A percentile compares a stretch with the other conserved stretches of the same genome.
Conservation (phyloP, 2,329 filamentous ascomycete genomes). For the Aspergillus terreus region DNA sequence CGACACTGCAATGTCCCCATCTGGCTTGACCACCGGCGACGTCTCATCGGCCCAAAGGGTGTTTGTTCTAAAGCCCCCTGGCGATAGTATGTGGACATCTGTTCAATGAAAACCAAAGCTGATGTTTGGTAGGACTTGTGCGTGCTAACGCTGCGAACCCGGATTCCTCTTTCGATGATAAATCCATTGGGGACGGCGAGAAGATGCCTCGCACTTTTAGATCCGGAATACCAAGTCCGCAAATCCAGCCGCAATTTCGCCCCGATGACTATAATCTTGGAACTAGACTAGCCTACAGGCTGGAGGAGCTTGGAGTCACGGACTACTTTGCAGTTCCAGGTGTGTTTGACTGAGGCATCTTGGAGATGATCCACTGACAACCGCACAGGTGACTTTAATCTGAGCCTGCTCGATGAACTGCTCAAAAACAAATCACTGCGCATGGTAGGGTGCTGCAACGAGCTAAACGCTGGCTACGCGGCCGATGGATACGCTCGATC, state of each 20-base stretch:
- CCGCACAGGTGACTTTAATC: conserved; percentile 9
- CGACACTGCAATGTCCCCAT: too few relatives aligned
- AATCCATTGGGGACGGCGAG: background rate
- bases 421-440: conserved; percentile 4
- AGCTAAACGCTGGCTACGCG: conserved; percentile 11
- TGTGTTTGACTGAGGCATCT: background rate
- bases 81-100: too few relatives aligned
- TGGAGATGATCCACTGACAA: background rate
- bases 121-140: background rate
- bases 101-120: background rate
- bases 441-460: conserved; percentile 10
- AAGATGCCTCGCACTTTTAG: background rate
- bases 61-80: too few relatives aligned
- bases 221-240: background rate
- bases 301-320: conserved; percentile 2
- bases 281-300: background rate
- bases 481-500: conserved; percentile 12
- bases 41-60: too few relatives aligned
- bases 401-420: conserved; percentile 6
- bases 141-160: background rate
- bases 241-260: background rate
- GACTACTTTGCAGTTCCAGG: conserved; percentile 4
- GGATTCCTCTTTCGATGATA: background rate
- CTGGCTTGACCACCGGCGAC: too few relatives aligned
- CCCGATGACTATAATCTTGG: background rate